Evolutionary conservation across 495 filamentous ascomycete species (phyloP).

Genomic region (Extremus antarcticus): DNA sequence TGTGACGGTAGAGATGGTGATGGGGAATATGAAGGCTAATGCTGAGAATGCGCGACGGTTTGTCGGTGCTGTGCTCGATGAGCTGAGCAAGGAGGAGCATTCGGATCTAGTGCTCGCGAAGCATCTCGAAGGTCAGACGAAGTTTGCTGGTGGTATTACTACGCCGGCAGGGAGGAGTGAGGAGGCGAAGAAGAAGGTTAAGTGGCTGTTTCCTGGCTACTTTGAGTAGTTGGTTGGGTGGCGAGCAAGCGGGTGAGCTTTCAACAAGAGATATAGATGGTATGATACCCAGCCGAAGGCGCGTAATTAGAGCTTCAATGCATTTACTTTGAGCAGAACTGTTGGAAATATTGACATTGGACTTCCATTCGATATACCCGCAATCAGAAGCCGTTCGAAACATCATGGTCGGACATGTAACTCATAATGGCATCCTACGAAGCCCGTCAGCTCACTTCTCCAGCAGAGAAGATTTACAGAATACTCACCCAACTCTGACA

Average conservation of each 20-base stretch:
- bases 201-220: conserved; percentile 67
- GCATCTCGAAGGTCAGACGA: conserved; percentile 53
- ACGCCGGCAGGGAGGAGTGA: conserved; percentile 28
- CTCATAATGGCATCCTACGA: conserved; percentile 8
- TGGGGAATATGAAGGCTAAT: conserved; percentile 92
- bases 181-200: conserved; percentile 42
- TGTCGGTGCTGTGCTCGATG: conserved; percentile 77
- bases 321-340: too few relatives aligned
- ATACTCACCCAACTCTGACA: conserved; percentile 13
- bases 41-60: conserved; percentile 72
- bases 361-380: too few relatives aligned
- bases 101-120: conserved; percentile 66
- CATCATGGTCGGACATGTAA: conserved; percentile 12
- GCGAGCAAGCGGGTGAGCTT: too few relatives aligned
- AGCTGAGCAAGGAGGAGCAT: conserved; percentile 65
- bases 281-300: background rate
- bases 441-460: background rate
- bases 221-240: conserved; percentile 24
- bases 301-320: too few relatives aligned
- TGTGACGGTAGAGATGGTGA: conserved; percentile 93
- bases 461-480: background rate
- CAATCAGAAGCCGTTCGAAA: background rate
- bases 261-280: background rate
- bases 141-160: conserved; percentile 42
- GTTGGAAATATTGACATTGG: too few relatives aligned